phyloP scores from a whole-genome alignment of 2,329 filamentous ascomycete species.

The Colletotrichum musae region DNA sequence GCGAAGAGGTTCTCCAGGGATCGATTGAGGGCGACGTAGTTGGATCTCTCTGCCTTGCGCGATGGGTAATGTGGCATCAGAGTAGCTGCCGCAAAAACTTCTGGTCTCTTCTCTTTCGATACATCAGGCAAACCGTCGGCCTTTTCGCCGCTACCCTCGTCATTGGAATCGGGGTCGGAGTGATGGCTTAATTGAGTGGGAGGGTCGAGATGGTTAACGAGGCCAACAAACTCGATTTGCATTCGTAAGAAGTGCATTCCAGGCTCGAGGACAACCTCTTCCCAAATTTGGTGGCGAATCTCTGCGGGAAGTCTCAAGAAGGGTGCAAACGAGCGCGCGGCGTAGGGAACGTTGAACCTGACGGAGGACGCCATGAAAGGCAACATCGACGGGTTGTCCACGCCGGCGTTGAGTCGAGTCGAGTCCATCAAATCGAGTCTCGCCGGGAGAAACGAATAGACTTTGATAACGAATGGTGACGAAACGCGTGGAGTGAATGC shows the following conservation, averaged over 20 bases:
- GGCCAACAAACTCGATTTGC: conserved; percentile 1
- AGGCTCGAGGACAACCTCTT: conserved; percentile 47
- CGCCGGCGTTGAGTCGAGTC: too few relatives aligned
- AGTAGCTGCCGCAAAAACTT: conserved; percentile 38
- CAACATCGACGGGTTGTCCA: not conserved
- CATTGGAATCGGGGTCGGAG: not conserved
- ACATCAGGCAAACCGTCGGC: conserved; percentile 43
- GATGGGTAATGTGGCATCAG: conserved; percentile 47
- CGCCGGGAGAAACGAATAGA: too few relatives aligned
- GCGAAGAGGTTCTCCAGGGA: conserved; percentile 32
- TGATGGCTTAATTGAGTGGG: not conserved
- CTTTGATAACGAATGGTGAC: too few relatives aligned
- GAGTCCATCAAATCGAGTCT: too few relatives aligned
- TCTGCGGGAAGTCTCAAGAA: conserved; percentile 53
- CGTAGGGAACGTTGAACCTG: conserved; percentile 51
- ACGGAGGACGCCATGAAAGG: conserved; percentile 36
- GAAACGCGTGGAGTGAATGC: too few relatives aligned
- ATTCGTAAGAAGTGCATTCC: conserved; percentile 53
- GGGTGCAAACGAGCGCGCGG: conserved; percentile 49
- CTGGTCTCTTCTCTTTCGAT: conserved; percentile 43
- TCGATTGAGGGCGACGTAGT: conserved; percentile 48
- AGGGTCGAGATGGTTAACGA: not conserved
- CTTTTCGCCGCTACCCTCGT: conserved; percentile 37
- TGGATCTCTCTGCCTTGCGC: conserved; percentile 51
- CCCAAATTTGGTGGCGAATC: conserved; percentile 54